Evolutionary conservation across 2,329 filamentous ascomycete genomes (phyloP), one percentile per base, ranked within the genome.

Genomic region (Talaromyces sp.): DNA sequence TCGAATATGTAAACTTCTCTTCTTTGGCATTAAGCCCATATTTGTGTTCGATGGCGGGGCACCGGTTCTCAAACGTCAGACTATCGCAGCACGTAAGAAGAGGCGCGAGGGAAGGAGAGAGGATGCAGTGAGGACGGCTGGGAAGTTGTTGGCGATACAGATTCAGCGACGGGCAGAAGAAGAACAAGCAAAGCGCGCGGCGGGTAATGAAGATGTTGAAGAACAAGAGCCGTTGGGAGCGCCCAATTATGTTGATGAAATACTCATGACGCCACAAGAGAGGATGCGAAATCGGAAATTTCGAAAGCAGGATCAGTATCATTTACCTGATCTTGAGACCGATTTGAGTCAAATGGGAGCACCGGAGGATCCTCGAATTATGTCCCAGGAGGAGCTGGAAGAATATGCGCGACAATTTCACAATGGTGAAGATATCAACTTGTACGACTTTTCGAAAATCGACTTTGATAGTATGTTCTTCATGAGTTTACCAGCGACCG

Each of bases 31-130:
- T 76, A 91, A 90, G 68, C 96, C 95, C 0, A 93, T 99, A 52
- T 99, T 99, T 76, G 93, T 99, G 14, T 99, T 99, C 76, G 95
- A 99, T 79, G 95, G 96, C 66, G 95, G 94, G 50, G 96, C 95
- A 0, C 96, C 96, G 0, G 84, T 87, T 2, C 84, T 99, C 68
- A 99, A 99, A 82, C 85, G 94, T 64, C 91, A 96, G 76, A 99
- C 95, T 0, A 93, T 99, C 67, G 87, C 87, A 67, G 87, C 85
- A 60, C 85, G 95, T 49, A 93, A 93, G 76, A 85, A 86, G 66
- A 85, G 93, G 67, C 85, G 95, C 41, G 95, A 99, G 75, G 95
- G 94, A 0, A 85, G 93, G 66, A 86, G 93, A 56, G 95, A 99
- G 69, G 95, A 99, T 91, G 95, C 95, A 1, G 89, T 90, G 1